These are phyloP conservation scores for Epichloe coenophiala DNA, from an alignment of 2,329 filamentous ascomycete species.

Conservation along the genomic window DNA sequence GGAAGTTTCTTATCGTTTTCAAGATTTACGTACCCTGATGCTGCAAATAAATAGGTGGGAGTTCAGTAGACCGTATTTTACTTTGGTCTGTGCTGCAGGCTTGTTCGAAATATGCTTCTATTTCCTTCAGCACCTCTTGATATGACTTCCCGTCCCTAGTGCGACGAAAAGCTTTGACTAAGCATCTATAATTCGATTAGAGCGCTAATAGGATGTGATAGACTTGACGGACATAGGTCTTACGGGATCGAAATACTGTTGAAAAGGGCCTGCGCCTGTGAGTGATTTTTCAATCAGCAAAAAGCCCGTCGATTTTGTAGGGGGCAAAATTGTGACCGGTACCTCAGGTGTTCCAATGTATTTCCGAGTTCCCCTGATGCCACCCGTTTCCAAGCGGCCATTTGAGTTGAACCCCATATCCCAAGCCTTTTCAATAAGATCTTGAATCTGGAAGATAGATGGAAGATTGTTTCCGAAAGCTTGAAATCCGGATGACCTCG, in stretches of 20 bases:
- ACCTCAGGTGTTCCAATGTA: constrained; percentile 92
- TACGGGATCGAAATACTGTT: constrained; percentile 53
- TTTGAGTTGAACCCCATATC: constrained; percentile 66
- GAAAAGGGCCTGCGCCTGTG: constrained; percentile 66
- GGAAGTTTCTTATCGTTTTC: not conserved
- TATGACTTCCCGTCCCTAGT: constrained; percentile 29
- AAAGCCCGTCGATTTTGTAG: not conserved
- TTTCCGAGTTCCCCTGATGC: constrained; percentile 77
- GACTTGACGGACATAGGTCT: constrained; percentile 13
- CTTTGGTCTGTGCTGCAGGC: constrained; percentile 29
- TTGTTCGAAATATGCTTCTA: constrained; percentile 64
- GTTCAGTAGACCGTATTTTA: constrained; percentile 55
- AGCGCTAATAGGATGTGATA: not conserved
- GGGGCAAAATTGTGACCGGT: constrained; percentile 7
- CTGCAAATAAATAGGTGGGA: constrained; percentile 84
- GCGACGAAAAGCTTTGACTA: constrained; percentile 46
- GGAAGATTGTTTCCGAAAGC: constrained; percentile 51
- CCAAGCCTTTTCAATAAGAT: constrained; percentile 80
- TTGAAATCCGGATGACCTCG: constrained; percentile 41
- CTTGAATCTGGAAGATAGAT: constrained; percentile 69
- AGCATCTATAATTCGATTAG: constrained; percentile 30
- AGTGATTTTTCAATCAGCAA: not conserved
- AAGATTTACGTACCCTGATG: constrained; percentile 44
- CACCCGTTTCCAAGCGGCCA: constrained; percentile 70
- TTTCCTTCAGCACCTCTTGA: constrained; percentile 46